Evolutionary conservation across 192 early-diverging fungal species (phyloP), one percentile per base, ranked within the genome.

Genomic region (Tieghemiomyces parasiticus): DNA sequence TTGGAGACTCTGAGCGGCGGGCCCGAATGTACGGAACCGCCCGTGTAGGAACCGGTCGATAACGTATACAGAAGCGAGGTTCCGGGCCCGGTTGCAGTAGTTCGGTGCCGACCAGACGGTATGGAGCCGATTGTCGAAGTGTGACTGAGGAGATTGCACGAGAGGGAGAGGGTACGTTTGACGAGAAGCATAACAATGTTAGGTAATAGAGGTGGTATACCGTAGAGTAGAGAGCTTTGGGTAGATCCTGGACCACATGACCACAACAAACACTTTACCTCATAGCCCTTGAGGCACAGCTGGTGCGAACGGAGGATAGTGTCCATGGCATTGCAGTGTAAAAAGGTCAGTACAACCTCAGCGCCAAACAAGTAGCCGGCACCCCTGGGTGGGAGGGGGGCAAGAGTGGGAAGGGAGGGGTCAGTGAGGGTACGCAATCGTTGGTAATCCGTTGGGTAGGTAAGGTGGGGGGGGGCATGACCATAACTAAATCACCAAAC

Each of bases 61-160:
- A 13, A 16, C 26, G 26, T 52, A 52, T 24, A 93, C 85, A 2
- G 83, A 86, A 0, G 89, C 91, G 64, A 89, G 58, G 61, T 93
- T 93, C 14, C 90, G 89, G 47, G 88, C 88, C 46, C 90, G 74
- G 58, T 90, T 88, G 66, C 91, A 93, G 63, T 93, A 91, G 45
- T 81, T 84, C 4, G 85, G 85, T 19, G 88, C 87, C 26, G 85
- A 89, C 89, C 89, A 93, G 2, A 93, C 91, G 2, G 89, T 93
- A 13, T 81, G 84, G 14, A 93, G 78, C 59, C 81, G 79, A 58
- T 91, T 85, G 62, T 91, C 87, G 71, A 86, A 91, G 22, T 29
- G 26, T 90, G 68, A 25, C 89, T 87, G 74, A n/a, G n/a, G n/a
- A n/a, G n/a, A n/a, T 89, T 59, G 22, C 65, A 73, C 19, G 12